phyloP scores from a whole-genome alignment of 345 rosid species.

The Gossypium rotundifolium region DNA sequence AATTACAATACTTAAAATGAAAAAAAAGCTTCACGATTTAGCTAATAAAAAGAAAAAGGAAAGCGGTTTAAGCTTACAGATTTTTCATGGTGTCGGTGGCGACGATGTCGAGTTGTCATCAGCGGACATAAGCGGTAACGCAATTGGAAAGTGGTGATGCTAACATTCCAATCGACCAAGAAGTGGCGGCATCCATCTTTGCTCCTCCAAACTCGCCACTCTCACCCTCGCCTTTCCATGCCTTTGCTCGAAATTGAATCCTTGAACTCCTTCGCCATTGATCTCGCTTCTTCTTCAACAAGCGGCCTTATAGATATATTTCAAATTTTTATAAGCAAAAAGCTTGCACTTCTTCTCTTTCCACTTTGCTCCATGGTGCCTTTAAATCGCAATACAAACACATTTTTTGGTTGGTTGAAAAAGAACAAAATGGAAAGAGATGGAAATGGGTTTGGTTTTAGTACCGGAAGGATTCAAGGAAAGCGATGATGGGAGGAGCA shows the following conservation, averaged over 20 bases:
- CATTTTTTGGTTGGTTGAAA: no score
- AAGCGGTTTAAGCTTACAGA: constrained; percentile 27
- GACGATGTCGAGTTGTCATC: constrained; percentile 85
- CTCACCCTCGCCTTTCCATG: constrained; percentile 86
- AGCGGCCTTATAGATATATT: neutral
- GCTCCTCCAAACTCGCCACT: constrained; percentile 78
- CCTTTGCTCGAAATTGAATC: constrained; percentile 66
- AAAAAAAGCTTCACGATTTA: neutral
- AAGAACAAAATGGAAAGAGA: no score
- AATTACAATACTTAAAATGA: neutral
- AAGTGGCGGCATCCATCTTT: constrained; percentile 38
- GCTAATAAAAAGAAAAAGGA: neutral
- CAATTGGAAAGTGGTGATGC: constrained; percentile 70
- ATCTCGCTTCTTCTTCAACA: neutral
- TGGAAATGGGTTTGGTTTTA: no score
- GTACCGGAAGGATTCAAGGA: no score
- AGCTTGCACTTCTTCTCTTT: no score
- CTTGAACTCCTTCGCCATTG: constrained; percentile 46
- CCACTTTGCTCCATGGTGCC: no score
- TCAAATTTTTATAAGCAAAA: no score
- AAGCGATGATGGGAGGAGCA: no score
- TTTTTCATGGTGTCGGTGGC: constrained; percentile 97
- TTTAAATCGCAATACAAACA: no score
- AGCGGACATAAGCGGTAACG: constrained; percentile 46
- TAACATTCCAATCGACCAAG: constrained; percentile 80